Conservation (phyloP, 495 filamentous ascomycete species). For the Penicillium salamii region DNA sequence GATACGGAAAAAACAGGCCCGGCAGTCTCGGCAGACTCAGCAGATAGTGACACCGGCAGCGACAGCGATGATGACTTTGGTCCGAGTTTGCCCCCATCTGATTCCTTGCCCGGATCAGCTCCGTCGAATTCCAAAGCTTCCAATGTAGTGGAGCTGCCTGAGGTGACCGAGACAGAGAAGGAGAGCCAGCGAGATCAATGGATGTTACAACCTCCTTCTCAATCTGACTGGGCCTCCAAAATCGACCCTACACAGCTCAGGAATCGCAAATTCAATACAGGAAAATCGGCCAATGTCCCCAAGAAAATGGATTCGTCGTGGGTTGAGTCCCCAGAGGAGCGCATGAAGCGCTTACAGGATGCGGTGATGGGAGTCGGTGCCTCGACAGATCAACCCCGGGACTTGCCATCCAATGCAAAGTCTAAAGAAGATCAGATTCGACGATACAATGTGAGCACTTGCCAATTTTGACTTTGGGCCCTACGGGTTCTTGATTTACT, state of each 20-base stretch:
- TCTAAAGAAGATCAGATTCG: slow-evolving; percentile 50
- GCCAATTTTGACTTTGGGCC: slow-evolving; percentile 2
- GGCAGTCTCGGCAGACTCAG: slow-evolving; percentile 21
- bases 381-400: background rate
- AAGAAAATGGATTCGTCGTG: slow-evolving; percentile 61
- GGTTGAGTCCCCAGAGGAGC: slow-evolving; percentile 91
- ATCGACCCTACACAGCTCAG: slow-evolving; percentile 83
- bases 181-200: slow-evolving; percentile 71
- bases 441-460: slow-evolving; percentile 59
- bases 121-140: background rate
- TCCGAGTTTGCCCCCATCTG: slow-evolving; percentile 66
- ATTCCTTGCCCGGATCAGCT: slow-evolving; percentile 26
- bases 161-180: slow-evolving; percentile 14
- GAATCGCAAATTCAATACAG: slow-evolving; percentile 79
- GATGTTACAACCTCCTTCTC: slow-evolving; percentile 86
- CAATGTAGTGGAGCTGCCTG: slow-evolving; percentile 1
- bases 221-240: slow-evolving; percentile 57
- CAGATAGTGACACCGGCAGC: slow-evolving; percentile 19
- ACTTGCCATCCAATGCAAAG: slow-evolving; percentile 13
- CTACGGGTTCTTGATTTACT: background rate
- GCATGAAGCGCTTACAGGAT: slow-evolving; percentile 73
- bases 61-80: slow-evolving; percentile 62
- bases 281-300: slow-evolving; percentile 51
- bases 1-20: background rate
- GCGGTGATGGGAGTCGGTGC: slow-evolving; percentile 73